phyloP scores from a whole-genome alignment of 2,329 filamentous ascomycete species.

The Bipolaris gigantea region DNA sequence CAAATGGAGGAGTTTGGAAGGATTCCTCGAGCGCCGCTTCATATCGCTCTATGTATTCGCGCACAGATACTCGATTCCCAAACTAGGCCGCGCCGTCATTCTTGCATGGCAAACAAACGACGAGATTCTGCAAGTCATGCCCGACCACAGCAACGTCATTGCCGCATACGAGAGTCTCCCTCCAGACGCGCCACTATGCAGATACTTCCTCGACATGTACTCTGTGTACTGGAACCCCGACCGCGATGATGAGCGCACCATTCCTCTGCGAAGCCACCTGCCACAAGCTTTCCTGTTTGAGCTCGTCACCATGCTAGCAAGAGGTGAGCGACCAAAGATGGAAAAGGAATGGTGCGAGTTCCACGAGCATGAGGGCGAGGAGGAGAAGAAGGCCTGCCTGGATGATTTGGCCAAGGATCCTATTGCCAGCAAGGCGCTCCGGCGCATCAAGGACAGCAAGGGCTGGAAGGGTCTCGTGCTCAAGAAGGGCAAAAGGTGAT shows the following conservation, averaged over 20 bases:
- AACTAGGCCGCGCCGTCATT: conserved; percentile 37
- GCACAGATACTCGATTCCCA: conserved; percentile 38
- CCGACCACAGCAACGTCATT: conserved; percentile 44
- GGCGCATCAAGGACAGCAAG: conserved; percentile 40
- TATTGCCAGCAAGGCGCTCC: conserved; percentile 34
- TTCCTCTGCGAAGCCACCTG: conserved; percentile 36
- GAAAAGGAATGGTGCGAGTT: conserved; percentile 45
- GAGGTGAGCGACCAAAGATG: conserved; percentile 39
- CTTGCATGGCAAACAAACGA: conserved; percentile 43
- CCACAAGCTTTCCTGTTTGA: conserved; percentile 42
- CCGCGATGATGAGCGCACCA: conserved; percentile 36
- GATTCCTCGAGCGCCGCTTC: conserved; percentile 42
- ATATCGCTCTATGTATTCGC: conserved; percentile 41
- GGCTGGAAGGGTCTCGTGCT: conserved; percentile 43
- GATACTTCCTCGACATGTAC: conserved; percentile 44
- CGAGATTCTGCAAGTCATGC: conserved; percentile 42
- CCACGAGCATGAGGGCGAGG: conserved; percentile 41
- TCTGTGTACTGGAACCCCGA: conserved; percentile 43
- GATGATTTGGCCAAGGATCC: conserved; percentile 37
- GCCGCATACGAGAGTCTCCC: conserved; percentile 38
- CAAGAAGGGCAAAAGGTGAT: conserved; percentile 42
- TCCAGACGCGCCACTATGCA: conserved; percentile 34
- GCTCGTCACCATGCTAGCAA: conserved; percentile 37
- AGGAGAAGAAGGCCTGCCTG: conserved; percentile 38
- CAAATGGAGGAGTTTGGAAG: conserved; percentile 43